These are phyloP conservation scores for Thalia dealbata DNA, from an alignment of 176 grass and related monocot genomes.

Conservation along the genomic window DNA sequence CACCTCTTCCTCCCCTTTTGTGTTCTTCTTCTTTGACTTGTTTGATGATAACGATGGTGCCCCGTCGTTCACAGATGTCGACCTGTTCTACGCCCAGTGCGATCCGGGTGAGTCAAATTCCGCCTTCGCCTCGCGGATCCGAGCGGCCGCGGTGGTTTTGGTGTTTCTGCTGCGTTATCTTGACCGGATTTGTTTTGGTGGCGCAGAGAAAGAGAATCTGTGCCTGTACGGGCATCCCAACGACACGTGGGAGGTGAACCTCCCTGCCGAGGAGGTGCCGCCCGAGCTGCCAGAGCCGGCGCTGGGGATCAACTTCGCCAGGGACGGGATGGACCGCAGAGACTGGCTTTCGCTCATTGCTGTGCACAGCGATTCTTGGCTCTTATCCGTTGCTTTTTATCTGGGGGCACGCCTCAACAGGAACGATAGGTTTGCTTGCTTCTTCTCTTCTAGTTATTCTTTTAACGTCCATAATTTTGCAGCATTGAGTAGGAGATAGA, in stretches of 20 bases:
- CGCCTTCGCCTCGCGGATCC: slow-evolving; percentile 11
- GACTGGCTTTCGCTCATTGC: slow-evolving; percentile 76
- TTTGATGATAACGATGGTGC: neutral
- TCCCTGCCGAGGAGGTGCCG: slow-evolving; percentile 66
- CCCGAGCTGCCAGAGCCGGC: slow-evolving; percentile 70
- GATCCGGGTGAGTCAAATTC: slow-evolving; percentile 52
- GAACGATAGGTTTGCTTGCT: slow-evolving; percentile 37
- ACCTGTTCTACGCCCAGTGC: slow-evolving; percentile 47
- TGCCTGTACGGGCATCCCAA: slow-evolving; percentile 54
- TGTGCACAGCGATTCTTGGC: slow-evolving; percentile 72
- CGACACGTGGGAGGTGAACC: slow-evolving; percentile 47
- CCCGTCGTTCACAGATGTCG: slow-evolving; percentile 41
- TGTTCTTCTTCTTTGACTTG: neutral
- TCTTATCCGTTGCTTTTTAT: slow-evolving; percentile 65
- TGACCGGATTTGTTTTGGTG: slow-evolving; percentile 24
- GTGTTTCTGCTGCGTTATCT: slow-evolving; percentile 6
- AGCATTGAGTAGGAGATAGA: neutral
- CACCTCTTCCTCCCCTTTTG: too few species aligned
- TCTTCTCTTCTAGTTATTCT: neutral
- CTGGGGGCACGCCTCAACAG: slow-evolving; percentile 45
- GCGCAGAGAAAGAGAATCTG: slow-evolving; percentile 58
- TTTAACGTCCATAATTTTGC: neutral
- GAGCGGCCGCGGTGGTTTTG: neutral
- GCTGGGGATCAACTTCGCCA: slow-evolving; percentile 69
- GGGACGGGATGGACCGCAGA: slow-evolving; percentile 56